Base-by-base conservation (phyloP, 1,284 basidiomycete species). In the Volvariella volvacea region DNA sequence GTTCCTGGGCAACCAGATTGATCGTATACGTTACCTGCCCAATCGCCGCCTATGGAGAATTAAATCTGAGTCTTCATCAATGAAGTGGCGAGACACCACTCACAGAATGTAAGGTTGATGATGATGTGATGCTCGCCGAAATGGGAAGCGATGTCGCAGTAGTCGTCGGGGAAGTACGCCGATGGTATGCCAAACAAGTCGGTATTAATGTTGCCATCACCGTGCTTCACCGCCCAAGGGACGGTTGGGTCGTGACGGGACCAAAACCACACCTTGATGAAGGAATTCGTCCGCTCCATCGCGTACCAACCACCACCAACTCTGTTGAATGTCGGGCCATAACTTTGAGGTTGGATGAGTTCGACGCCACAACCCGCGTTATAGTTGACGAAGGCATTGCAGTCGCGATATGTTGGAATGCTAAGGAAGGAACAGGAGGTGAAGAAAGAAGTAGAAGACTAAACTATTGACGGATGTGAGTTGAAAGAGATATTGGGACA, bases 301-400 rank as follows among this genome's bases (percentile, higher is more conserved):
- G 71, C 77, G 57, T 48, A 76, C 73, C 75, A 83, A 52, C 81
- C 81, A 28, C 83, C 84, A 12, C 80, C 78, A 22, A 67, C 68
- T 12, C 53, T 51, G 56, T 87, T 84, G 63, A 85, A 83, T 2
- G 55, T 49, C 0, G 78, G 72, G 0, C 83, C 83, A 52, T 75
- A 86, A 52, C 73, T 80, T 39, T 65, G 64, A 0, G 55, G 41
- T 39, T 66, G 68, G 41, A 51, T 57, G 32, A 74, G 52, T 19
- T 64, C 55, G 17, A 87, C 82, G n/a, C 79, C 78, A 52, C 86
- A 89, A 0, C 83, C 83, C 0, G 67, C 60, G 53, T 88, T 88
- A 49, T 63, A 63, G 25, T 72, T 78, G 4, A 65, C 66, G 19
- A 70, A 67, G 3, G 70, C 68, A 48, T 81, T 68, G 55, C 87